phyloP scores from a whole-genome alignment of 495 filamentous ascomycete species.

The Aspergillus homomorphus region DNA sequence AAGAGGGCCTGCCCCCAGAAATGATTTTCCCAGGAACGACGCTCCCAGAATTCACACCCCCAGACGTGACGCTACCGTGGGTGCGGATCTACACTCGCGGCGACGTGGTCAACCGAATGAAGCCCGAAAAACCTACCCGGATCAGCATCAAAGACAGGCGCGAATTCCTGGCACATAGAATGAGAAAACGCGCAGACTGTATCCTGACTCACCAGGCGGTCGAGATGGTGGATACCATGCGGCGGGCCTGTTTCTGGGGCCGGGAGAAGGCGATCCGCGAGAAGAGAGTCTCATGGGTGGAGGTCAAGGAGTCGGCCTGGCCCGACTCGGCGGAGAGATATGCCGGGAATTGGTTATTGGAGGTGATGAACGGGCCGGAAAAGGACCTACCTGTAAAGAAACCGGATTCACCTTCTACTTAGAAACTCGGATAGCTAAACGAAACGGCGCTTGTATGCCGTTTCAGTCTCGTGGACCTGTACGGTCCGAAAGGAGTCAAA shows the following conservation, averaged over 20 bases:
- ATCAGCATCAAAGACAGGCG: neutral
- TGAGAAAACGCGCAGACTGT: conserved; percentile 5
- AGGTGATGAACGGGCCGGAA: conserved; percentile 12
- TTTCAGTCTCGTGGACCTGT: neutral
- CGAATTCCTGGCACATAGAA: neutral
- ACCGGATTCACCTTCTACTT: too few relatives aligned
- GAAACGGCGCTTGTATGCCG: neutral
- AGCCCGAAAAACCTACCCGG: neutral
- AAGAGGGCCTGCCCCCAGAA: too few relatives aligned
- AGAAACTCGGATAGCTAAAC: neutral
- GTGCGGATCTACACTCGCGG: conserved; percentile 25
- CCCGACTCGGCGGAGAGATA: conserved; percentile 6
- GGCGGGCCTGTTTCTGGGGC: conserved; percentile 41
- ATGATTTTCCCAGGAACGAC: too few relatives aligned
- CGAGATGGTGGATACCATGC: conserved; percentile 42
- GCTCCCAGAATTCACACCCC: conserved; percentile 17
- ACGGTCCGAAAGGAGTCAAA: neutral
- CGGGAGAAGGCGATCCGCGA: conserved; percentile 35
- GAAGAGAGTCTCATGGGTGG: conserved; percentile 24
- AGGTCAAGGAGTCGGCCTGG: neutral
- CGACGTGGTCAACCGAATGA: neutral
- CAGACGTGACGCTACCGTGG: conserved; percentile 36
- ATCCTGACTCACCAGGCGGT: conserved; percentile 33
- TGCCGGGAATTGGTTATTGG: conserved; percentile 23
- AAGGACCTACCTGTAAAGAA: conserved; percentile 3